These are phyloP conservation scores for Hortaea sp. DNA, from an alignment of 2,329 filamentous ascomycete species.

Conservation along the genomic window DNA sequence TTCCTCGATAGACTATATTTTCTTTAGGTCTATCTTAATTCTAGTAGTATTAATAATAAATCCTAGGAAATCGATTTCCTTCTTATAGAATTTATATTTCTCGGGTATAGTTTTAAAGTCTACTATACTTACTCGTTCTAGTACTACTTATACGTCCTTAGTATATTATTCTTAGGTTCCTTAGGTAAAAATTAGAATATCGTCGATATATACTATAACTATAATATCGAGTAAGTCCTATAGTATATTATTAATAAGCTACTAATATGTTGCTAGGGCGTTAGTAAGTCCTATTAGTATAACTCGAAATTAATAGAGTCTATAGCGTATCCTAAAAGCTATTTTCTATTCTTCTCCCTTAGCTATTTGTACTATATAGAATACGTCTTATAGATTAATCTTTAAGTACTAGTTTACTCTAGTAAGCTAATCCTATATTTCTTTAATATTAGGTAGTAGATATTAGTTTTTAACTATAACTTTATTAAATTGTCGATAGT, in stretches of 20 bases:
- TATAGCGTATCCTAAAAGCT: constrained; percentile 11
- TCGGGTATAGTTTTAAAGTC: constrained; percentile 8
- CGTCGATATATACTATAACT: constrained; percentile 15
- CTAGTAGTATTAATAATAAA: constrained; percentile 19
- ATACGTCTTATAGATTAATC: constrained; percentile 15
- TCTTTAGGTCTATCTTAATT: constrained; percentile 19
- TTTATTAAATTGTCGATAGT: constrained; percentile 19
- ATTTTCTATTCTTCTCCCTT: constrained; percentile 17
- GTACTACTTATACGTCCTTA: constrained; percentile 16
- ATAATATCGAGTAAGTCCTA: constrained; percentile 15
- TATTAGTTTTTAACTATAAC: constrained; percentile 21
- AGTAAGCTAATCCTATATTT: constrained; percentile 12
- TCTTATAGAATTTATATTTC: constrained; percentile 24
- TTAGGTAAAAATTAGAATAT: constrained; percentile 22
- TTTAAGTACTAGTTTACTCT: constrained; percentile 12
- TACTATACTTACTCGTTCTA: constrained; percentile 11
- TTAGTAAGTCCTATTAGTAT: constrained; percentile 20
- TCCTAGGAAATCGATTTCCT: constrained; percentile 21
- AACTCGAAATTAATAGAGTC: constrained; percentile 16
- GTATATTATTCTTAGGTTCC: constrained; percentile 14
- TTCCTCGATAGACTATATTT: constrained; percentile 17
- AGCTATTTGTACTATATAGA: constrained; percentile 17
- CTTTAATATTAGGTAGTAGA: constrained; percentile 14
- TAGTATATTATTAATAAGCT: constrained; percentile 19
- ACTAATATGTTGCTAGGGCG: constrained; percentile 13